Evolutionary conservation across 176 grass and related monocot species (phyloP), one percentile per base, ranked within the genome.

Genomic region (Otatea glauca): DNA sequence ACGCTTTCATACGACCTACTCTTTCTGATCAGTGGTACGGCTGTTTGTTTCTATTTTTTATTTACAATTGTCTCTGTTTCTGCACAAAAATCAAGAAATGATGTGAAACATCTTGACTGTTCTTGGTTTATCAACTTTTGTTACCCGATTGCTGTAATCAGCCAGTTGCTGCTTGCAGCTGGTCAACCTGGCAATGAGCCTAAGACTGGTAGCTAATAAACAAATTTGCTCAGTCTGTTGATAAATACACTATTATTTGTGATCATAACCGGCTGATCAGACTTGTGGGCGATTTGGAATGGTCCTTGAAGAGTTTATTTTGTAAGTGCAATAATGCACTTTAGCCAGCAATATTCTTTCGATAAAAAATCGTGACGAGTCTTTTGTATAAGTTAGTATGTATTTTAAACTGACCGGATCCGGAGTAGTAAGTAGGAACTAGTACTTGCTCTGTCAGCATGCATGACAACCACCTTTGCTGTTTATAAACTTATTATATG

Each of bases 1-100:
- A 98, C 76, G 96, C 96, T 80, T 98, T 98, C 70, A 95, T 98
- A 83, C 89, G 93, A 76, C 96, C 96, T 67, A 95, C 91, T 39
- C 93, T 98, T 39, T 93, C 93, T 76, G 96, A 98, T 89, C 88
- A 94, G 54, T 94, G 92, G 92, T 94, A 93, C 0, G 78, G 34
- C n/a, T 81, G 20, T 69, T 80, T 80, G 45, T 47, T 71, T 60
- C 6, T 10, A 65, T 54, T 39, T 59, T 64, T 82, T 14, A 24
- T 27, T 27, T 75, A 58, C 24, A n/a, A 21, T 63, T 50, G 9
- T 1, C 6, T 56, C 17, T 81, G 60, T 37, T 42, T 79, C 24
- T 71, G 20, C 67, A 75, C 0, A 29, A 69, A 75, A 81, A 51
- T 47, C 32, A 85, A 74, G 11, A 68, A 35, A 48, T 38, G 61